Evolutionary conservation across 2,329 filamentous ascomycete species (phyloP).

Genomic region (Fusarium euwallaceae): DNA sequence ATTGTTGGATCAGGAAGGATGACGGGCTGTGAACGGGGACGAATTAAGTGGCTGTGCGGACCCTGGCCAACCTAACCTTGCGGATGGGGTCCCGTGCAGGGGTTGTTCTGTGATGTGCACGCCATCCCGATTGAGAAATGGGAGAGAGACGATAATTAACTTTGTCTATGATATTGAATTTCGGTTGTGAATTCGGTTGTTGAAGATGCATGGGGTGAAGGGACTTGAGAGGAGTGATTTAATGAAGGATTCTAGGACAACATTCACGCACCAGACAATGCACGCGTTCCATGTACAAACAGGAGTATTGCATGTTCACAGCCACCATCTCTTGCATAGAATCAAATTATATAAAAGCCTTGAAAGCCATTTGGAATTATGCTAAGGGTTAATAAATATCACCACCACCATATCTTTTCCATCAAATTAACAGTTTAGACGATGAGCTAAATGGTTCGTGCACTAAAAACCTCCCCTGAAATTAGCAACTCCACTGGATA

Average conservation of each 20-base stretch:
- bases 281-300: neutral
- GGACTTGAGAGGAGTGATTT: neutral
- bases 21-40: neutral
- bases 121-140: neutral
- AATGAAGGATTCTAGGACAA: neutral
- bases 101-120: neutral
- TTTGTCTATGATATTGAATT: neutral
- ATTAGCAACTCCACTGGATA: neutral
- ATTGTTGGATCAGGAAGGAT: constrained; percentile 9
- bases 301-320: neutral
- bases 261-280: neutral
- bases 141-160: neutral
- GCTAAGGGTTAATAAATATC: no score
- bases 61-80: constrained; percentile 1
- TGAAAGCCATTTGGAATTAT: no score
- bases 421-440: neutral
- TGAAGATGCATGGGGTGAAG: neutral
- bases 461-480: neutral
- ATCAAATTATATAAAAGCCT: neutral
- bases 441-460: neutral
- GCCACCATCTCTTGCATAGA: neutral
- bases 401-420: no score
- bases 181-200: neutral
- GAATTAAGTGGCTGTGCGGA: constrained; percentile 2
- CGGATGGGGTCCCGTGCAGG: neutral